Base-by-base conservation (phyloP, 2,329 filamentous ascomycete species). In the Cladosporium sp. region DNA sequence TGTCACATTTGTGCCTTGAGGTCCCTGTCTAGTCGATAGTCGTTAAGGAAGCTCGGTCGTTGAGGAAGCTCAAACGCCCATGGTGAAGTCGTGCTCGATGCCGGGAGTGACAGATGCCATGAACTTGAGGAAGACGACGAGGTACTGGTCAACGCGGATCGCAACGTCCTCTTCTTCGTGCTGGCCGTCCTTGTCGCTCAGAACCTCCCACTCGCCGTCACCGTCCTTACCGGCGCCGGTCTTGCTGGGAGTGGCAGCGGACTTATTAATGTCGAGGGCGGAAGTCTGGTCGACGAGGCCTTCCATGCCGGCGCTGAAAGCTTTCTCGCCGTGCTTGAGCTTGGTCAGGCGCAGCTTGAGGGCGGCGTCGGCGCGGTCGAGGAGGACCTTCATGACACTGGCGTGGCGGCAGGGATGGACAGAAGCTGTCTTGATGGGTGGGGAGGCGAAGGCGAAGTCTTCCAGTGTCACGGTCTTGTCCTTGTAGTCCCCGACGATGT, bases 381-480 rank as follows among this genome's bases (percentile, higher is more conserved):
- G 87, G 4, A 99, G 84, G 20, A 90, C 90, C 77, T 97, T 99
- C 94, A 99, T 99, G 66, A 99, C 94, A 25, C 89, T 89, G 9
- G 94, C 94, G 72, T 99, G 94, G 72, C 94, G 95, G 83, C 94
- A 99, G 3, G 94, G 94, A 70, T 99, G 94, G 13, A 99, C 90
- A 32, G 89, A 94, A 34, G 93, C 94, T 84, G 97, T 99, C 79
- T 97, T 96, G 71, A 97, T 85, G 66, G 86, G 87, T 69, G 90
- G 88, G 63, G 90, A 89, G 72, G 95, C 94, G 78, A 96, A 97
- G 47, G 91, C 91, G 71, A 99, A 99, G 74, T 97, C 91, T 72
- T 99, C 94, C 59, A 97, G 85, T 1, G 94, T 99, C 60, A 99
- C 94, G 0, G 94, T 99, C 80, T 99, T 99, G 78, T 96, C 91